Conservation (phyloP, 495 filamentous ascomycete genomes). For the Umbilicaria muhlenbergii region DNA sequence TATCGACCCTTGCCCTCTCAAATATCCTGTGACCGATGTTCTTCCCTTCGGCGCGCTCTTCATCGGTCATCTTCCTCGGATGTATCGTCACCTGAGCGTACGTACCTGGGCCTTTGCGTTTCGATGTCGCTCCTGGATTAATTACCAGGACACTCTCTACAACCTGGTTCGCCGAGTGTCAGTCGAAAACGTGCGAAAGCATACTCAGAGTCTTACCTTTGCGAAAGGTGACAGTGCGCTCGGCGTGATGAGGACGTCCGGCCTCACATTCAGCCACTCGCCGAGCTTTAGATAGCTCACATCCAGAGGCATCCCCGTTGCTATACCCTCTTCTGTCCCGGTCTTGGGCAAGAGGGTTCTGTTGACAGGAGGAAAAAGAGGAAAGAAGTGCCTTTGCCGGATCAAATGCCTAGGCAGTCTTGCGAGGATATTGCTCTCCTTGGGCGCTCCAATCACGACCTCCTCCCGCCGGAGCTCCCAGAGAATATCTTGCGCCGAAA, state of each 20-base stretch:
- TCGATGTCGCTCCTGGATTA: slow-evolving; percentile 79
- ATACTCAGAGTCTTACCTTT: slow-evolving; percentile 40
- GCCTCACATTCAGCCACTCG: slow-evolving; percentile 70
- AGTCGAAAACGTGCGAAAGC: neutral
- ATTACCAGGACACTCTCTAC: slow-evolving; percentile 73
- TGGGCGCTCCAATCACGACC: slow-evolving; percentile 39
- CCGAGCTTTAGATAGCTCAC: slow-evolving; percentile 75
- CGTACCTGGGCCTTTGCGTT: slow-evolving; percentile 62
- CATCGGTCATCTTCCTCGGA: slow-evolving; percentile 39
- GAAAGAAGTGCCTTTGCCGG: slow-evolving; percentile 80
- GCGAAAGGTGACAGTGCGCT: slow-evolving; percentile 74
- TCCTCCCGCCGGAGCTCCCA: slow-evolving; percentile 68
- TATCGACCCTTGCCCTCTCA: slow-evolving; percentile 70
- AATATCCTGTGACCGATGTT: slow-evolving; percentile 59
- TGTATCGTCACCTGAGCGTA: slow-evolving; percentile 64
- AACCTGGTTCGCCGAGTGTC: slow-evolving; percentile 33
- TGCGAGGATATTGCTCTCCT: slow-evolving; percentile 43
- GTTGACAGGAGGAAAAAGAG: slow-evolving; percentile 65
- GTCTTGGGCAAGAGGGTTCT: slow-evolving; percentile 49
- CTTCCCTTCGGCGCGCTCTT: slow-evolving; percentile 38
- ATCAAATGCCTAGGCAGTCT: slow-evolving; percentile 58
- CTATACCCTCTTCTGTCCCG: slow-evolving; percentile 36
- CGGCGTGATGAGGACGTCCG: slow-evolving; percentile 74
- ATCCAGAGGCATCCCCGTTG: slow-evolving; percentile 64
- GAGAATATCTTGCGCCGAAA: slow-evolving; percentile 71